Evolutionary conservation across 2,329 filamentous ascomycete species (phyloP), one percentile per base, ranked within the genome.

Genomic region (Penicillium sp.): DNA sequence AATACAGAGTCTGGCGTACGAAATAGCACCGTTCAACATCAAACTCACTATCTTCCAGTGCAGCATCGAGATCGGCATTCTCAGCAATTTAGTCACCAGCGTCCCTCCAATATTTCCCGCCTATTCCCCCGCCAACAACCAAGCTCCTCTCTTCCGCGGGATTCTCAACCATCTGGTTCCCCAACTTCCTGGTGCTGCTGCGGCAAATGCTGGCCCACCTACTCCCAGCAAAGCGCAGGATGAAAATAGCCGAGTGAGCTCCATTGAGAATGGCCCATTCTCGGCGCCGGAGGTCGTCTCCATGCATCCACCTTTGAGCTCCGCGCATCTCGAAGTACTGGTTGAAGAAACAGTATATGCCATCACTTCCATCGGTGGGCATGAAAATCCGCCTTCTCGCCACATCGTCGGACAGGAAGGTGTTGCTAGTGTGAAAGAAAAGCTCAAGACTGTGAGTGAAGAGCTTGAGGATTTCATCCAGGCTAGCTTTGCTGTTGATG

Each of bases 391-490:
- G 1, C 94, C 94, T 0, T 91, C 92, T 1, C 82, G 94, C 31
- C 93, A 97, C 71, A 97, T 97, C 66, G 92, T 97, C 2, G 93
- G 94, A 0, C 86, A 89, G 51, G 94, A 97, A 72, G 93, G 91
- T 0, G 89, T 93, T 11, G 82, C 86, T 5, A 90, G 90, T 39
- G 93, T 97, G 38, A 95, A 93, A 72, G 94, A 97, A 76, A 97
- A 97, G 76, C 78, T 99, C 52, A 96, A 95, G 78, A 97, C 92
- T 2, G 91, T 97, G 2, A 96, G 91, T 59, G 92, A 97, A 71
- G 94, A 97, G 77, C 77, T 97, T 53, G 94, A 97, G 72, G 94
- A 97, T 63, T 97, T 97, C 73, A 88, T 96, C 27, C 91, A 96
- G 65, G 88, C 92, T 24, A 97, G 92, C 67, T 81, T 89, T 61